phyloP scores from a whole-genome alignment of 2,329 filamentous ascomycete species.

The Aspergillus pseudoglaucus region DNA sequence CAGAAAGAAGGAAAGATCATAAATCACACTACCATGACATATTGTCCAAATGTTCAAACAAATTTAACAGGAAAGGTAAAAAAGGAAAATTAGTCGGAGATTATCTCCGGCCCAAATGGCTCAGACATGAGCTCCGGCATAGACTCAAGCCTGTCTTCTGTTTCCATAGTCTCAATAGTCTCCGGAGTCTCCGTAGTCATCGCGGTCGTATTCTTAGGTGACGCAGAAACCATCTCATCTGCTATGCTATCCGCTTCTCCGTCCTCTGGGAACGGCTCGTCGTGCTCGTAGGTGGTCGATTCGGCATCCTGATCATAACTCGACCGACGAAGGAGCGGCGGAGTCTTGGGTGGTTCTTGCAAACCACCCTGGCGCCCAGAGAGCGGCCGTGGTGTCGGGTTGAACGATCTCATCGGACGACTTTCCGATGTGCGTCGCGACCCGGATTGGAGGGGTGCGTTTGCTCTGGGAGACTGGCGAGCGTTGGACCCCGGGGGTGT shows the following conservation, averaged over 20 bases:
- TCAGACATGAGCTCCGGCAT: neutral
- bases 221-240: constrained; percentile 33
- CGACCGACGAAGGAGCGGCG: constrained; percentile 50
- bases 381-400: constrained; percentile 21
- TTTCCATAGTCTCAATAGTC: too few relatives aligned
- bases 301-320: constrained; percentile 57
- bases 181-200: neutral
- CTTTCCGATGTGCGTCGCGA: constrained; percentile 28
- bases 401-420: constrained; percentile 27
- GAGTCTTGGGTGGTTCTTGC: constrained; percentile 40
- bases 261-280: constrained; percentile 31
- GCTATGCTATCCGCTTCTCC: constrained; percentile 46
- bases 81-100: constrained; percentile 2
- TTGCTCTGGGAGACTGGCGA: constrained; percentile 51
- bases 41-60: neutral
- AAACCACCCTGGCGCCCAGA: constrained; percentile 25
- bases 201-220: constrained; percentile 20
- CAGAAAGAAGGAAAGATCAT: constrained; percentile 1
- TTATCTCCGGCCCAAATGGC: neutral
- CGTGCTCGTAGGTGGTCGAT: constrained; percentile 41
- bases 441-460: constrained; percentile 20
- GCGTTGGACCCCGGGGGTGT: constrained; percentile 78
- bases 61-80: constrained; percentile 2
- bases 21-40: neutral
- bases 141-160: neutral